Base-by-base conservation (phyloP, 2,329 filamentous ascomycete genomes). In the Domatiomyces catenatus region DNA sequence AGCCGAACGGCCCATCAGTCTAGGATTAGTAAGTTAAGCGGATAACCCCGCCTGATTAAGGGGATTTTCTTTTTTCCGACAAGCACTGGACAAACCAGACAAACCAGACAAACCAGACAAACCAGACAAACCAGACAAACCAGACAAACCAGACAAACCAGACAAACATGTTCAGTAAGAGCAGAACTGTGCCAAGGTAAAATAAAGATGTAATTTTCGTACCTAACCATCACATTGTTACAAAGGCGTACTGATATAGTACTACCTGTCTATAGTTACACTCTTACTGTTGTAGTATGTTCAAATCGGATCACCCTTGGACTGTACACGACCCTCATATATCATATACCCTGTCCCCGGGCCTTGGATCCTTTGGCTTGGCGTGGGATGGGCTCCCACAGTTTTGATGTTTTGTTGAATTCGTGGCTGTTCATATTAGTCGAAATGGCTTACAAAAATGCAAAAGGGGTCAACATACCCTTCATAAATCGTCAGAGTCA, bases 401-500 rank as follows among this genome's bases (percentile, higher is more conserved):
- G 6, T 46, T 58, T 58, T 47, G 48, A 52, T 5, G 56, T 58
- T 12, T 48, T 17, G 43, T 57, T 58, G 46, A 56, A 58, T 46
- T 50, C 8, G 42, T 58, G 56, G 20, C 54, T 56, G 45, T 19
- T 19, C 43, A n/a, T 20, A n/a, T 17, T 28, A 39, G 15, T 36
- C 20, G n/a, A n/a, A 20, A 15, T 28, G 2, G 17, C 18, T 45
- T 8, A 39, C 2, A 4, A 39, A 4, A 39, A 39, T 15, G n/a
- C 8, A 15, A n/a, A 47, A 3, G 20, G 24, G 20, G 24, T 20
- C 3, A 42, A 57, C 62, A 50, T 59, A 69, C 67, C 61, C 64
- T 51, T 72, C 64, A 49, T 69, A 77, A 42, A 63, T 63, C 6
- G 67, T 70, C 36, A 69, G 64, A 2, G 69, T 72, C 52, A 80